Percentiles rank a stretch among this genome's conserved stretches.
Conservation (phyloP, 2,329 filamentous ascomycete genomes). For the Phialophora chinensis region DNA sequence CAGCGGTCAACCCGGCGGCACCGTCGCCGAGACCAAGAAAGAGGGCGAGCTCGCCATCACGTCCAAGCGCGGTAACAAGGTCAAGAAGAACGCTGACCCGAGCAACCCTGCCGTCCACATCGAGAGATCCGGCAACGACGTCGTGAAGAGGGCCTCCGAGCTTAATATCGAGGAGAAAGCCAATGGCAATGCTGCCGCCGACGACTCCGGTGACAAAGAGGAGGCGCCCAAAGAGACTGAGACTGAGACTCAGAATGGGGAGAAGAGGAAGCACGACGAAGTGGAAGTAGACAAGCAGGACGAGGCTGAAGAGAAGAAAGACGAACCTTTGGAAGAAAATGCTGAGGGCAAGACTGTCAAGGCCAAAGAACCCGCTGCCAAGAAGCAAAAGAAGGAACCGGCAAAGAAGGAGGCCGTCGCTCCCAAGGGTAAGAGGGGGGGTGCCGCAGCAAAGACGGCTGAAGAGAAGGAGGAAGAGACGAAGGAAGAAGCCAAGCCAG, state of each 20-base stretch:
- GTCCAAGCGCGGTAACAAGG: conserved; percentile 67
- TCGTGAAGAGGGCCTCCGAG: conserved; percentile 68
- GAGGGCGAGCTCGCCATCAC: conserved; percentile 66
- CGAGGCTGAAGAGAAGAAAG: conserved; percentile 23
- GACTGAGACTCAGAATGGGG: conserved; percentile 41
- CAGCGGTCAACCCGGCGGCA: conserved; percentile 61
- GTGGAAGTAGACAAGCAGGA: conserved; percentile 40
- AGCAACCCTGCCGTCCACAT: conserved; percentile 67
- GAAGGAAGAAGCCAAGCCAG: conserved; percentile 17
- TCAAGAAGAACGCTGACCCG: conserved; percentile 67
- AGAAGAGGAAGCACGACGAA: conserved; percentile 27
- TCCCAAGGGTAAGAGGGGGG: conserved; percentile 30
- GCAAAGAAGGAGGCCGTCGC: conserved; percentile 32
- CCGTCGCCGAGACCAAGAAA: conserved; percentile 62
- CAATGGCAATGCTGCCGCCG: conserved; percentile 42
- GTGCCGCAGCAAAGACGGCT: conserved; percentile 44
- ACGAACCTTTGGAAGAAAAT: conserved; percentile 44
- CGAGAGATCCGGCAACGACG: conserved; percentile 66
- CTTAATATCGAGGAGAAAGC: conserved; percentile 61
- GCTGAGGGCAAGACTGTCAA: conserved; percentile 48
- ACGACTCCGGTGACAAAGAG: conserved; percentile 42
- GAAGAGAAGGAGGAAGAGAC: conserved; percentile 22
- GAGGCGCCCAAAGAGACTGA: conserved; percentile 48
- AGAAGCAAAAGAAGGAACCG: conserved; percentile 35
- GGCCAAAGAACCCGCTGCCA: conserved; percentile 32